Conservation (phyloP, 2,329 filamentous ascomycete species). For the Westerdykella ornata region DNA sequence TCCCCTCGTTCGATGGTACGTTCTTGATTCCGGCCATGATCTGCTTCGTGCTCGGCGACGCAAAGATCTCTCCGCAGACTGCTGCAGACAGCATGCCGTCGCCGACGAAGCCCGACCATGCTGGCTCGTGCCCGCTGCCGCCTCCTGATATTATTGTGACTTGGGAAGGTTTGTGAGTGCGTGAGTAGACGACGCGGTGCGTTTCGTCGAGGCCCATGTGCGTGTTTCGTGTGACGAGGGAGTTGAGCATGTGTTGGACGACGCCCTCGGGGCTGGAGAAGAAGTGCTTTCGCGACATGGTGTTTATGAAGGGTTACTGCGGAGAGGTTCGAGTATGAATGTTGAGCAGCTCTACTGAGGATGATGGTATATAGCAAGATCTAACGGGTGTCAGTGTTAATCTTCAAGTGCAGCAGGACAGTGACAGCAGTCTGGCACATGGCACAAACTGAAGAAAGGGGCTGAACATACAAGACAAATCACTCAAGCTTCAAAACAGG, state of each 20-base stretch:
- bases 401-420: background rate
- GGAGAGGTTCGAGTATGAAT: background rate
- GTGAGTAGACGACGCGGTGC: conserved; percentile 46
- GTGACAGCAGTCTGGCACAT: background rate
- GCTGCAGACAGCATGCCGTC: conserved; percentile 45
- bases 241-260: conserved; percentile 45
- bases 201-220: conserved; percentile 41
- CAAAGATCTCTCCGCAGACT: conserved; percentile 46
- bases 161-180: conserved; percentile 39
- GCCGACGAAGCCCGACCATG: conserved; percentile 46
- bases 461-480: background rate
- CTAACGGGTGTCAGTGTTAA: conserved; percentile 1
- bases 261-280: conserved; percentile 47
- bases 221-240: conserved; percentile 42
- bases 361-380: conserved; percentile 2
- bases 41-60: conserved; percentile 44
- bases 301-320: conserved; percentile 1
- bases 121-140: conserved; percentile 45
- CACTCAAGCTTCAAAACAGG: too few species aligned
- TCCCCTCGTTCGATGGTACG: conserved; percentile 41
- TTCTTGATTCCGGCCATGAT: conserved; percentile 45
- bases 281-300: conserved; percentile 51
- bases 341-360: background rate
- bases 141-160: conserved; percentile 45
- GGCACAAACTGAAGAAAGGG: conserved; percentile 1